These are phyloP conservation scores for Mycena floridula DNA, from an alignment of 768 basidiomycete species.

Conservation along the genomic window DNA sequence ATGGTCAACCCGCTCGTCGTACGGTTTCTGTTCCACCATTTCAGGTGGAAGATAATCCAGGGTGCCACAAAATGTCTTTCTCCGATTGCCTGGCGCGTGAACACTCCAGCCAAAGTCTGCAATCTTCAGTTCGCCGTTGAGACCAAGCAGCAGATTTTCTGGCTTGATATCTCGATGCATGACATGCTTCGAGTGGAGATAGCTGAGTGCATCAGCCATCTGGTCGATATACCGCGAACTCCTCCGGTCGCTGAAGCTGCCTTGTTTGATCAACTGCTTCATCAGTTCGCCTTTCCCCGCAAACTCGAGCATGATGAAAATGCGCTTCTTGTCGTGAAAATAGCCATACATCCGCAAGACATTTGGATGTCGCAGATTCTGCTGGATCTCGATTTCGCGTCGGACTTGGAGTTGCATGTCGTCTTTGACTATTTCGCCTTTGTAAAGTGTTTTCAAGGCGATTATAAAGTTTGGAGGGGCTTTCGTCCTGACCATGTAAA, in stretches of 20 bases:
- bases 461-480: slow-evolving; percentile 84
- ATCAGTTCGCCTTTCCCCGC: slow-evolving; percentile 96
- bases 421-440: slow-evolving; percentile 88
- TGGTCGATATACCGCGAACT: slow-evolving; percentile 91
- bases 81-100: slow-evolving; percentile 86
- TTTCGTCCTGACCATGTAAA: slow-evolving; percentile 97
- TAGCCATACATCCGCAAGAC: slow-evolving; percentile 93
- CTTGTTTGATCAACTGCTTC: slow-evolving; percentile 85
- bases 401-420: slow-evolving; percentile 96
- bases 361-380: slow-evolving; percentile 92
- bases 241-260: slow-evolving; percentile 83
- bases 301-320: slow-evolving; percentile 98
- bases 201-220: slow-evolving; percentile 93
- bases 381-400: slow-evolving; percentile 97
- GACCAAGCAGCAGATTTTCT: slow-evolving; percentile 89
- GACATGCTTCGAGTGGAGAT: slow-evolving; percentile 93
- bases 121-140: slow-evolving; percentile 97
- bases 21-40: slow-evolving; percentile 93
- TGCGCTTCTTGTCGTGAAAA: slow-evolving; percentile 97
- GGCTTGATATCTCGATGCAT: slow-evolving; percentile 99
- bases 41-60: slow-evolving; percentile 96
- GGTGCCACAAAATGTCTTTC: slow-evolving; percentile 92
- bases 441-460: slow-evolving; percentile 95
- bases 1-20: slow-evolving; percentile 85
- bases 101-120: slow-evolving; percentile 99